Evolutionary conservation across 129 eudicot species (phyloP).

Genomic region (Ambrosia artemisiifolia): DNA sequence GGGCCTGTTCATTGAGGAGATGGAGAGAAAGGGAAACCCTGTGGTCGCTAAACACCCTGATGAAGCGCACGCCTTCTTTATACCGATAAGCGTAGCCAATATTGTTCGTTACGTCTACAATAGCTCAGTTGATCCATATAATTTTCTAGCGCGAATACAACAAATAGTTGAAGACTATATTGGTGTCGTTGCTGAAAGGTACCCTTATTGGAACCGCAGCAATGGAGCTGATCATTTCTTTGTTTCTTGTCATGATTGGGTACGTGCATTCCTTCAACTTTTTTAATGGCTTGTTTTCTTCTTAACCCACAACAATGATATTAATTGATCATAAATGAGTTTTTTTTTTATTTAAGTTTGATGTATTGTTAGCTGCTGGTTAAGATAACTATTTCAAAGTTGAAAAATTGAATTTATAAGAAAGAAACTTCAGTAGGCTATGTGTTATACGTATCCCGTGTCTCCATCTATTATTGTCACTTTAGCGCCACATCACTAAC

Average conservation of each 20-base stretch:
- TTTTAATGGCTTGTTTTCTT: too few species aligned
- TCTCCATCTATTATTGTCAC: too few species aligned
- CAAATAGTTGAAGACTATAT: slow-evolving; percentile 49
- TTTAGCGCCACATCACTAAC: too few species aligned
- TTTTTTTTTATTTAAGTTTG: too few species aligned
- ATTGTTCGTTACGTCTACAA: slow-evolving; percentile 43
- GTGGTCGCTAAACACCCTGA: slow-evolving; percentile 58
- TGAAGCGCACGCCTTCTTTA: slow-evolving; percentile 64
- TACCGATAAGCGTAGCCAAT: slow-evolving; percentile 55
- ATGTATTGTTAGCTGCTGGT: too few species aligned
- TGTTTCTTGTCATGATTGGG: slow-evolving; percentile 90
- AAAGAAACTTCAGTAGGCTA: too few species aligned
- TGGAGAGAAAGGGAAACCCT: slow-evolving; percentile 41
- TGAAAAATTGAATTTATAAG: too few species aligned
- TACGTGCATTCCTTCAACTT: slow-evolving; percentile 1
- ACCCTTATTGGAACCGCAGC: slow-evolving; percentile 80
- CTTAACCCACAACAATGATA: too few species aligned
- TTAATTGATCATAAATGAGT: too few species aligned
- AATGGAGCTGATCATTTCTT: slow-evolving; percentile 78
- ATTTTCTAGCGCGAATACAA: slow-evolving; percentile 30
- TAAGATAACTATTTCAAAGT: too few species aligned
- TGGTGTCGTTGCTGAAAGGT: slow-evolving; percentile 41
- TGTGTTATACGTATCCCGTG: too few species aligned
- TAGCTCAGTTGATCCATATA: slow-evolving; percentile 14
- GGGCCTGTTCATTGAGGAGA: slow-evolving; percentile 55